phyloP scores from a whole-genome alignment of 2,329 filamentous ascomycete genomes.

The Alternaria brassicicola region DNA sequence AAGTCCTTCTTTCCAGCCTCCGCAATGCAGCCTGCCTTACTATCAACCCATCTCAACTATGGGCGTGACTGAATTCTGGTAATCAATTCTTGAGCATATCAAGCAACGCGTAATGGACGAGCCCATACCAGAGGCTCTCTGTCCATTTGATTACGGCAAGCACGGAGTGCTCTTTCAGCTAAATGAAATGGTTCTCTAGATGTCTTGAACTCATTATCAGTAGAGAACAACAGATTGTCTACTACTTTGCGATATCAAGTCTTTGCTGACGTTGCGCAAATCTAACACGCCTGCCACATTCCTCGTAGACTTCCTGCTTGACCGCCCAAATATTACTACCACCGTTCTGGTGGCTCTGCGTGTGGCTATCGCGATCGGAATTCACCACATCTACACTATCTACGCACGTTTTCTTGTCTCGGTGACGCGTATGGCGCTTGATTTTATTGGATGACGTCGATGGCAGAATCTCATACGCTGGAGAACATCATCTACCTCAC shows the following conservation, averaged over 20 bases:
- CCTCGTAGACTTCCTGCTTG: not conserved
- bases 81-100: too few species aligned
- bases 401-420: not conserved
- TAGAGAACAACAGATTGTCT: not conserved
- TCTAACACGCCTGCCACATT: not conserved
- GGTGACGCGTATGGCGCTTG: not conserved
- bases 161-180: not conserved
- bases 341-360: not conserved
- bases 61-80: too few species aligned
- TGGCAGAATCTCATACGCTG: too few species aligned
- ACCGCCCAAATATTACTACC: not conserved
- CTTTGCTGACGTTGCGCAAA: not conserved
- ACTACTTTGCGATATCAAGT: not conserved
- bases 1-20: too few species aligned
- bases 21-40: too few species aligned
- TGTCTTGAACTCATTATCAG: not conserved
- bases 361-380: not conserved
- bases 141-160: not conserved
- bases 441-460: too few species aligned
- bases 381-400: not conserved
- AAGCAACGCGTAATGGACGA: too few species aligned
- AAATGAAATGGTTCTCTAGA: not conserved
- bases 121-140: too few species aligned
- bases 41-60: too few species aligned
- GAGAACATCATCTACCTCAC: too few species aligned